Evolutionary conservation across 1,284 basidiomycete species (phyloP).

Genomic region (Moniliella sp.): DNA sequence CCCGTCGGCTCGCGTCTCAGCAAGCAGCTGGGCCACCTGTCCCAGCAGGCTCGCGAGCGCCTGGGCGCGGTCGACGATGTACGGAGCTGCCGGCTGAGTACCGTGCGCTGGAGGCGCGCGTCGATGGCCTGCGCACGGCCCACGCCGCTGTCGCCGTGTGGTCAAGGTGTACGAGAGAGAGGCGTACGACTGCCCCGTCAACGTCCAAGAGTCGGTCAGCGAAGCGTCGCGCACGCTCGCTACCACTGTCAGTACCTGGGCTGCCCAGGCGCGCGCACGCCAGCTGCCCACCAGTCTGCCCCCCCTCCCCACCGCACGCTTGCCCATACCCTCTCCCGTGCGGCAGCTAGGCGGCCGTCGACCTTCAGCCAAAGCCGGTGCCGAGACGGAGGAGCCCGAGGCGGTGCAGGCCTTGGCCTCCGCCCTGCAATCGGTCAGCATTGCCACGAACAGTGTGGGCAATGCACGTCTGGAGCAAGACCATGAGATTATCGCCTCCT

Average conservation of each 20-base stretch:
- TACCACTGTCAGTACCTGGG: conserved; percentile 66
- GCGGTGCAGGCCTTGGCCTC: conserved; percentile 10
- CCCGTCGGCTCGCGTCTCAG: background rate
- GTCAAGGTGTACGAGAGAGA: conserved; percentile 20
- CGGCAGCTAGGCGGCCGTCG: conserved; percentile 50
- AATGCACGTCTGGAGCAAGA: conserved; percentile 65
- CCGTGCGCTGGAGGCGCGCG: conserved; percentile 76
- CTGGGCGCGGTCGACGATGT: conserved; percentile 64
- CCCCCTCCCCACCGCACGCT: conserved; percentile 66
- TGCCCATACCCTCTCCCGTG: conserved; percentile 70
- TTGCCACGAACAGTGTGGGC: conserved; percentile 70
- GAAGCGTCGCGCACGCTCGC: conserved; percentile 42
- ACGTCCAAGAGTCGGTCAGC: conserved; percentile 39
- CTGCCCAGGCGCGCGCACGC: conserved; percentile 58
- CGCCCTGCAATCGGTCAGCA: conserved; percentile 56
- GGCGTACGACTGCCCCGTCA: conserved; percentile 26
- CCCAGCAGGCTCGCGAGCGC: conserved; percentile 43
- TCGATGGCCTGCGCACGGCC: conserved; percentile 60
- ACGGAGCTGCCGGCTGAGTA: conserved; percentile 66
- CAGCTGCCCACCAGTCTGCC: conserved; percentile 30
- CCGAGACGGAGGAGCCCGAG: conserved; percentile 9
- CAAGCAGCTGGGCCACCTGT: background rate
- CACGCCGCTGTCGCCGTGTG: conserved; percentile 44
- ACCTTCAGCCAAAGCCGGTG: no score
- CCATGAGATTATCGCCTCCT: conserved; percentile 48